phyloP scores from a whole-genome alignment of 331 rosid genomes.

The Malus hybrid region DNA sequence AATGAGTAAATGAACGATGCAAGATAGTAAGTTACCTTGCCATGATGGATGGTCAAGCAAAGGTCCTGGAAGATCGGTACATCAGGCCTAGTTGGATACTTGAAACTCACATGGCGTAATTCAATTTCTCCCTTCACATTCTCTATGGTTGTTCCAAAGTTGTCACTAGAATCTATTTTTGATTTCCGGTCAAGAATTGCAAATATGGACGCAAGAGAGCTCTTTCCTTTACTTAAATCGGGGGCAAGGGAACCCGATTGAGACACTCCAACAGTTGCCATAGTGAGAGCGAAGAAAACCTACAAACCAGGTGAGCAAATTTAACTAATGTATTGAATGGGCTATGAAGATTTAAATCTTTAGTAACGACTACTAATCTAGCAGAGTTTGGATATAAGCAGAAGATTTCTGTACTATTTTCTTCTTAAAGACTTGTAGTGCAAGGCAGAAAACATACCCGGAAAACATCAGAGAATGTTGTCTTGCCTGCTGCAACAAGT shows the following conservation, averaged over 20 bases:
- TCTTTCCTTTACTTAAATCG: constrained; percentile 62
- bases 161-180: constrained; percentile 60
- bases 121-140: constrained; percentile 70
- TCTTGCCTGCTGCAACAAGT: constrained; percentile 33
- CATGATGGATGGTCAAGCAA: constrained; percentile 57
- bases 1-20: not conserved
- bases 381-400: not conserved
- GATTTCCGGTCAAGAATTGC: constrained; percentile 67
- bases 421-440: not conserved
- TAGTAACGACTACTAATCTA: not conserved
- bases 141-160: constrained; percentile 50
- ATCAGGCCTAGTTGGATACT: constrained; percentile 79
- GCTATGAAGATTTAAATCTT: not conserved
- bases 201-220: constrained; percentile 64
- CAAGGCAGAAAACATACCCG: constrained; percentile 16
- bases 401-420: constrained; percentile 24
- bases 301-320: not conserved
- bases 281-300: constrained; percentile 62
- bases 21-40: constrained; percentile 46
- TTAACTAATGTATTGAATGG: not conserved
- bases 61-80: constrained; percentile 68
- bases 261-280: constrained; percentile 64
- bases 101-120: constrained; percentile 63
- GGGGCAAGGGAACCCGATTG: constrained; percentile 71
- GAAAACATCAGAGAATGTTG: constrained; percentile 34